A percentile compares a stretch with the other conserved stretches of the same genome.
Evolutionary conservation across 2,329 filamentous ascomycete species (phyloP).

Genomic region (Dothidotthia symphoricarpi): DNA sequence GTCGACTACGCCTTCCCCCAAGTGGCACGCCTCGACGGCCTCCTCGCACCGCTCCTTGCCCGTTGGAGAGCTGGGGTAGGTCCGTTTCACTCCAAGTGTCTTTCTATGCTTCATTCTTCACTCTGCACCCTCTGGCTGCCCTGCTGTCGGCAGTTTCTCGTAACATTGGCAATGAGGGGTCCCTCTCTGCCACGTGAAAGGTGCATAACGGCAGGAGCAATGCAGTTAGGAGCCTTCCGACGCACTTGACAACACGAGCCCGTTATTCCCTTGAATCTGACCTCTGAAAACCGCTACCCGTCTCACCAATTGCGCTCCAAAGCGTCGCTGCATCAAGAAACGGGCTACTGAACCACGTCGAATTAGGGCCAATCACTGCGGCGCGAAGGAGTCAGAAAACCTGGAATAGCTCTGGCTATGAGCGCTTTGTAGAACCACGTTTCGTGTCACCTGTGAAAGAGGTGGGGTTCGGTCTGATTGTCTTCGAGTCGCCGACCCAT

Average conservation of each 20-base stretch:
- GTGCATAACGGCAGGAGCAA: no score
- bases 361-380: slow-evolving; percentile 30
- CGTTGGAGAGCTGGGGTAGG: slow-evolving; percentile 1
- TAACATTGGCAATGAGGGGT: slow-evolving; percentile 12
- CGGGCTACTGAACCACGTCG: slow-evolving; percentile 17
- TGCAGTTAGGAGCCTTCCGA: no score
- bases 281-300: slow-evolving; percentile 8
- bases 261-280: background rate
- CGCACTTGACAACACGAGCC: no score
- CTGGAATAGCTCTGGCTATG: slow-evolving; percentile 13
- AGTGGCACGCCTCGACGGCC: slow-evolving; percentile 12
- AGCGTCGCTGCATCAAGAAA: slow-evolving; percentile 19
- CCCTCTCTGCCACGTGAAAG: background rate
- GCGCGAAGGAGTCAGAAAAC: slow-evolving; percentile 37
- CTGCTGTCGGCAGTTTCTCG: background rate
- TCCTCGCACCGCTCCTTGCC: slow-evolving; percentile 18
- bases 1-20: slow-evolving; percentile 24
- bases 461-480: slow-evolving; percentile 5
- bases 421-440: slow-evolving; percentile 16
- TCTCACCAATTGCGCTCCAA: slow-evolving; percentile 29
- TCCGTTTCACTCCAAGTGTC: background rate
- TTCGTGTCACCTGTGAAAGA: slow-evolving; percentile 24
- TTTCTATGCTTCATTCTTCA: background rate
- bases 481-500: slow-evolving; percentile 8
- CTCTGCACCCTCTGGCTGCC: background rate